Conservation (phyloP, 176 grass and related monocot genomes). For the Guadua angustifolia region DNA sequence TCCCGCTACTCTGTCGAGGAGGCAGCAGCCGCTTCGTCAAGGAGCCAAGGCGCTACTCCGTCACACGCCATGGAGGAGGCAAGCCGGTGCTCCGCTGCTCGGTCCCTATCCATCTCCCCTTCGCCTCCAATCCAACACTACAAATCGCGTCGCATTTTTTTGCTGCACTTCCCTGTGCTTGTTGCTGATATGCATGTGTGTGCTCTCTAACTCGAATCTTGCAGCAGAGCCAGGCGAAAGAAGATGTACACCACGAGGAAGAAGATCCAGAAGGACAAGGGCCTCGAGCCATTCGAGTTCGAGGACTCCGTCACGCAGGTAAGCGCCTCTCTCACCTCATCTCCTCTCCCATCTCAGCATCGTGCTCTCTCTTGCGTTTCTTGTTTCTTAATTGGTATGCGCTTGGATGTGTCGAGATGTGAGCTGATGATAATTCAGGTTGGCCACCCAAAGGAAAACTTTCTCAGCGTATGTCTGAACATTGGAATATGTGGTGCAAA, state of each 20-base stretch:
- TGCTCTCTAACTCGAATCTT: neutral
- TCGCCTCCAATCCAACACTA: neutral
- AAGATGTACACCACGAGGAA: constrained; percentile 92
- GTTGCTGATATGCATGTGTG: constrained; percentile 20
- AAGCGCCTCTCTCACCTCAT: neutral
- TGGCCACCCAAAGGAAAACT: no score
- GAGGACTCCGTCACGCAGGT: constrained; percentile 96
- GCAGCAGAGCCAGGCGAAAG: constrained; percentile 42
- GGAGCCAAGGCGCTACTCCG: no score
- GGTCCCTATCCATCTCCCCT: neutral
- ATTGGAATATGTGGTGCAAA: no score
- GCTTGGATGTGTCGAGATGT: neutral
- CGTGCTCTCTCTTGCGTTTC: neutral
- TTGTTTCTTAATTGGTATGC: neutral
- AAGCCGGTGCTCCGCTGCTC: no score
- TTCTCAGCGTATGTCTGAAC: no score
- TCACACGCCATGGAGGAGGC: no score
- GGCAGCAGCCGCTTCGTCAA: no score
- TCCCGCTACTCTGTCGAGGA: no score
- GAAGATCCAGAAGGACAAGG: constrained; percentile 99
- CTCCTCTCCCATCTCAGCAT: neutral
- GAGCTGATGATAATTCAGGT: no score
- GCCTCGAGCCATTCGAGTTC: constrained; percentile 83
- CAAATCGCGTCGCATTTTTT: neutral
- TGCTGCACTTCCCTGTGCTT: neutral